phyloP scores from a whole-genome alignment of 768 basidiomycete species.

The Hortiboletus flavorubellus region DNA sequence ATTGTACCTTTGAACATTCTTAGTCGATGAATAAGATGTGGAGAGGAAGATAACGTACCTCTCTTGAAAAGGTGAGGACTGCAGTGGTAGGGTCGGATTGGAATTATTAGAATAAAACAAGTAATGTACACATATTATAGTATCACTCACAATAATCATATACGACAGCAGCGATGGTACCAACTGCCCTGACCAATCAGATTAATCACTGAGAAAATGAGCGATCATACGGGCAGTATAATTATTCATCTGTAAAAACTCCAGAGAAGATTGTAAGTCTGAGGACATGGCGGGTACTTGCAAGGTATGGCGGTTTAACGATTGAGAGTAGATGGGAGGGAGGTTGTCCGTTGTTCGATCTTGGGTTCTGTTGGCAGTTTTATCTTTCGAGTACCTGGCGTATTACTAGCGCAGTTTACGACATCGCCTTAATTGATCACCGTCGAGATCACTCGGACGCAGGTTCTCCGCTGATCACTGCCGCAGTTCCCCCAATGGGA shows the following conservation, averaged over 20 bases:
- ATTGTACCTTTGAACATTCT: constrained; percentile 1
- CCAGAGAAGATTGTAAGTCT: background rate
- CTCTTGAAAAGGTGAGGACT: constrained; percentile 4
- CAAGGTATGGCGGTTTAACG: background rate
- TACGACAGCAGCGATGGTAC: background rate
- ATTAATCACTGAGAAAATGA: background rate
- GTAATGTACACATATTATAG: too few species aligned
- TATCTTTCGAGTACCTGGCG: background rate
- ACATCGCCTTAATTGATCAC: too few species aligned
- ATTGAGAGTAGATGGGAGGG: background rate
- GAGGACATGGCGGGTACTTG: background rate
- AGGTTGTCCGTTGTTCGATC: background rate
- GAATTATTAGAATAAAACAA: background rate
- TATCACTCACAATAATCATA: constrained; percentile 11
- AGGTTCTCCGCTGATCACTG: too few species aligned
- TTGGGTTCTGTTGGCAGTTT: background rate
- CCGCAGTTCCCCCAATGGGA: too few species aligned
- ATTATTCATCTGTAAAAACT: background rate
- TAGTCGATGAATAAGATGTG: background rate
- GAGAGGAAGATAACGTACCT: background rate
- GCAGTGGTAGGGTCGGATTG: background rate
- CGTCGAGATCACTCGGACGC: too few species aligned
- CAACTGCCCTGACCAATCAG: background rate
- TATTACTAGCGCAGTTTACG: too few species aligned
- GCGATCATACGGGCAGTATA: background rate